Conservation (phyloP, 2,329 filamentous ascomycete genomes). For the Stagonosporopsis vannaccii region DNA sequence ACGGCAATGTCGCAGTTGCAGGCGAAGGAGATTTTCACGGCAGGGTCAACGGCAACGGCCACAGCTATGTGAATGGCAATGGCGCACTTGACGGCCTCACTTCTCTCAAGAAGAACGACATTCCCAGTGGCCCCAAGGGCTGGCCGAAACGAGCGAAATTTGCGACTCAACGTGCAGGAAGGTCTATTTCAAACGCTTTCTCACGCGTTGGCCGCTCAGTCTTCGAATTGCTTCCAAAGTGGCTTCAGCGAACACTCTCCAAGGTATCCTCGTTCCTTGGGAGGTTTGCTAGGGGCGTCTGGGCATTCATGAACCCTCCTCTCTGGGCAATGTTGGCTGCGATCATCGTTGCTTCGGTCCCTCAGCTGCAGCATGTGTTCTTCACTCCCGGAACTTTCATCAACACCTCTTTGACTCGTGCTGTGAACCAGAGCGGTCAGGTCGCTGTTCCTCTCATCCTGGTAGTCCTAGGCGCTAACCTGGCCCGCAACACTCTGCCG, state of each 20-base stretch:
- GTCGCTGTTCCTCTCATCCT: slow-evolving; percentile 95
- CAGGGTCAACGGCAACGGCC: slow-evolving; percentile 48
- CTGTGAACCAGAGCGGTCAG: slow-evolving; percentile 82
- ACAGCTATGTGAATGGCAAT: slow-evolving; percentile 53
- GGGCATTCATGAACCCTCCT: slow-evolving; percentile 98
- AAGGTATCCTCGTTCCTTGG: slow-evolving; percentile 50
- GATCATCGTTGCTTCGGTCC: slow-evolving; percentile 89
- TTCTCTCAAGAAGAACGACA: slow-evolving; percentile 29
- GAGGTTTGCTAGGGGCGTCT: slow-evolving; percentile 71
- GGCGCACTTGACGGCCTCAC: slow-evolving; percentile 55
- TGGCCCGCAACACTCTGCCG: slow-evolving; percentile 88
- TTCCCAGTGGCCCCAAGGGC: slow-evolving; percentile 45
- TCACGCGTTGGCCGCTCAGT: slow-evolving; percentile 44
- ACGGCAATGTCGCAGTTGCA: slow-evolving; percentile 55
- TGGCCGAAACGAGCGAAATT: slow-evolving; percentile 41
- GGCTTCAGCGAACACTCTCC: slow-evolving; percentile 60
- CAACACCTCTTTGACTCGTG: slow-evolving; percentile 89
- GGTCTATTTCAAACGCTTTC: slow-evolving; percentile 35
- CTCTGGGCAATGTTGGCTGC: slow-evolving; percentile 96
- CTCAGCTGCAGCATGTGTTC: slow-evolving; percentile 81
- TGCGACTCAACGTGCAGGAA: slow-evolving; percentile 27
- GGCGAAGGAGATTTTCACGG: slow-evolving; percentile 51
- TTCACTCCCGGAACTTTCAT: slow-evolving; percentile 90
- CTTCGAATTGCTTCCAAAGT: slow-evolving; percentile 61
- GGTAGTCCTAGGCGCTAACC: slow-evolving; percentile 92